Conservation (phyloP, 179 eudicot species). For the Beta corolliflora region DNA sequence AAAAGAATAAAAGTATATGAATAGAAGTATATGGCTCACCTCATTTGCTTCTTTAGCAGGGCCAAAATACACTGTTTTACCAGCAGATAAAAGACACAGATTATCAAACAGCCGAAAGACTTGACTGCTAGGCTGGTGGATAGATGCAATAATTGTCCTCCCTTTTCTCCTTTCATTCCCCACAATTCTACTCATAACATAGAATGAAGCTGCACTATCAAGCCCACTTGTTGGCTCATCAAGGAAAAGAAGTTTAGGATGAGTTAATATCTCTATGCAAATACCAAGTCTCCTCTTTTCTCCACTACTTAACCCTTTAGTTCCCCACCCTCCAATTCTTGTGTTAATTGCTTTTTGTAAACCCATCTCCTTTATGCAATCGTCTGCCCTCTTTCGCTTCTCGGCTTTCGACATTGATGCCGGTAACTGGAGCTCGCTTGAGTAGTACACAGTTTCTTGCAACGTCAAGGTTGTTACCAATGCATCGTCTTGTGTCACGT, state of each 20-base stretch:
- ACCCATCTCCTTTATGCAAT: constrained; percentile 49
- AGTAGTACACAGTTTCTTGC: constrained; percentile 45
- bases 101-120: constrained; percentile 26
- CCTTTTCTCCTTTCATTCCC: constrained; percentile 15
- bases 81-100: constrained; percentile 32
- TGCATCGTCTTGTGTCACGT: constrained; percentile 53
- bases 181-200: constrained; percentile 49
- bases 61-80: constrained; percentile 32
- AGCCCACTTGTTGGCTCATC: constrained; percentile 69
- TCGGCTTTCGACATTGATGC: constrained; percentile 37
- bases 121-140: constrained; percentile 36
- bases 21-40: constrained; percentile 9
- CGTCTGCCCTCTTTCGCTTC: constrained; percentile 44
- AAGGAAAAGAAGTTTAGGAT: constrained; percentile 53
- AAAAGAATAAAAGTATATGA: neutral
- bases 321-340: constrained; percentile 54
- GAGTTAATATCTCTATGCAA: constrained; percentile 51
- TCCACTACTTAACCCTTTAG: constrained; percentile 59
- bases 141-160: constrained; percentile 27
- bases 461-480: constrained; percentile 45
- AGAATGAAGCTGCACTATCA: constrained; percentile 61
- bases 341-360: constrained; percentile 50
- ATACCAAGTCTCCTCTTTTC: constrained; percentile 63
- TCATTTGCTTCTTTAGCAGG: constrained; percentile 16
- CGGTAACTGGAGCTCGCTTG: constrained; percentile 46